Base-by-base conservation (phyloP, 2,329 filamentous ascomycete genomes). In the Apiospora hydei region DNA sequence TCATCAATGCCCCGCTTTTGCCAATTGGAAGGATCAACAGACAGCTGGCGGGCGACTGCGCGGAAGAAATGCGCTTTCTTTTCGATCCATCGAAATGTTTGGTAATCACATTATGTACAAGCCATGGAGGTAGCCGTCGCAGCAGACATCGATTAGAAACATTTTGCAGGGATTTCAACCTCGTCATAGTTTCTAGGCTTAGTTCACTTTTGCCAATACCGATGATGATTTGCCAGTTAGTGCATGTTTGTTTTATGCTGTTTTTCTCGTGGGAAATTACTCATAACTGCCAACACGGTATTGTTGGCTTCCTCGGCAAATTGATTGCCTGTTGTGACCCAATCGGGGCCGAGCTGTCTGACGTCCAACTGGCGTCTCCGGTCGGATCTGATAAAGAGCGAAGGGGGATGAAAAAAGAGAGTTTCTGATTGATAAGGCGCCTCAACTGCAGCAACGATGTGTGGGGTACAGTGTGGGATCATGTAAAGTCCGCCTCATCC, bases 1-100 rank as follows among this genome's bases (percentile, higher is more conserved):
- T 18, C 14, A 41, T 21, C 38, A 47, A 26, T 71, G 70, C 70
- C 70, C 70, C 70, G 70, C 70, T 57, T 71, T 71, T 47, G 38
- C 3, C 70, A 71, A 68, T 68, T 47, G 64, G 24, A 21, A 38
- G 53, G 53, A 38, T 38, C 30, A 30, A 41, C 21, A 11, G 7
- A 64, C 57, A 64, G 57, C 57, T 64, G 57, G 10, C 34, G 11
- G 21, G 57, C 57, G 21, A n/a, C 34, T 41, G 34, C 18, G 10
- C 34, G 11, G 21, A 38, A 38, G 34, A 34, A 34, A 18, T 34
- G 26, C 46, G 11, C 51, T 26, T 16, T 16, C 4, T 14, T 30
- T 18, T 10, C 6, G 8, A 49, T n/a, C n/a, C 8, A 18, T 18
- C 18, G 14, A 47, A 47, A n/a, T 61, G 30, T n/a, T 41, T 24